A percentile compares a stretch with the other conserved stretches of the same genome.
phyloP scores from a whole-genome alignment of 208 protist genomes.

The Histomonas meleagridis region DNA sequence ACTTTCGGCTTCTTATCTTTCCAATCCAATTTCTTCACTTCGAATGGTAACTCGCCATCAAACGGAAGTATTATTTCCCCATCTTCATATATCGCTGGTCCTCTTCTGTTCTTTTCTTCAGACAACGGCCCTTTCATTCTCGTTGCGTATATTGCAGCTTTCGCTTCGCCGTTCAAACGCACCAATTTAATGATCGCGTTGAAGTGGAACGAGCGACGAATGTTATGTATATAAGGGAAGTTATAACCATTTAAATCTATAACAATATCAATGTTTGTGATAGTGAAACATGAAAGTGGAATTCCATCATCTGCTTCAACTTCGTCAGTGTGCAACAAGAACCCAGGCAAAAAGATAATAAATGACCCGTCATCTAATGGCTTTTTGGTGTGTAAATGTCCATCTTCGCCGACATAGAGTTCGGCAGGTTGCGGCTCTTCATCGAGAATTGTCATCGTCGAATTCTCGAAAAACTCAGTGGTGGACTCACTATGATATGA shows the following conservation, averaged over 20 bases:
- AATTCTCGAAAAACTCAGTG: not conserved
- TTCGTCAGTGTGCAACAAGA: constrained; percentile 3
- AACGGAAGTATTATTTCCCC: not conserved
- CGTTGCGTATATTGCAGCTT: not conserved
- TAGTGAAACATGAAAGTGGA: not conserved
- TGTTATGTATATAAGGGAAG: not conserved
- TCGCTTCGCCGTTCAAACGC: not conserved
- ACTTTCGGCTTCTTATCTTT: constrained; percentile 15
- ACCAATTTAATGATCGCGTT: not conserved
- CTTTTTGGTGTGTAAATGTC: not conserved
- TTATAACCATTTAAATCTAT: not conserved
- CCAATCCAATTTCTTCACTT: not conserved
- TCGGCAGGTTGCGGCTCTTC: not conserved
- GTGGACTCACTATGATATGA: not conserved
- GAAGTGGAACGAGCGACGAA: not conserved
- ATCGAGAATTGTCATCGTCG: not conserved
- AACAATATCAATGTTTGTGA: not conserved
- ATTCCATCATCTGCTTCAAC: constrained; percentile 8
- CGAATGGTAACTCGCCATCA: not conserved
- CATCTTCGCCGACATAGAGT: not conserved
- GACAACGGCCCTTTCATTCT: not conserved
- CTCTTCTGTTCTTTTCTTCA: not conserved
- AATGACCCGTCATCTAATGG: not conserved
- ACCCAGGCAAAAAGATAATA: not conserved
- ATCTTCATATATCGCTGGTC: not conserved